Conservation (phyloP, 495 filamentous ascomycete genomes). For the Friedmanniomyces simplex region DNA sequence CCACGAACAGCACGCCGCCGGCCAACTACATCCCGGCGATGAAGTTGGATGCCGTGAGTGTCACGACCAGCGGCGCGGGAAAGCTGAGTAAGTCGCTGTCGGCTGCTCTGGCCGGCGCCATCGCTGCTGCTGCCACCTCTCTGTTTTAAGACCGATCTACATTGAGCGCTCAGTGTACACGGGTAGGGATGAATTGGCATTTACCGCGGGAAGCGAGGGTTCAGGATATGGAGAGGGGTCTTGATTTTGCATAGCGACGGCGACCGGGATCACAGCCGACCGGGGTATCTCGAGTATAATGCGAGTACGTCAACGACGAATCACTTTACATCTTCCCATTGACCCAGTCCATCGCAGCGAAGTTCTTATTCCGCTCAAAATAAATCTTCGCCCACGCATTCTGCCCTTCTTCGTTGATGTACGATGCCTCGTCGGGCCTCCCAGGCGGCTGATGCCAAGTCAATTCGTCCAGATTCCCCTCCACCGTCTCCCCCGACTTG, state of each 20-base stretch:
- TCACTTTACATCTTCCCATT: not conserved
- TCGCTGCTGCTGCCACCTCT: not conserved
- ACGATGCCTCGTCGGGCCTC: not conserved
- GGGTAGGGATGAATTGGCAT: not conserved
- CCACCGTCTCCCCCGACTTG: constrained; percentile 15
- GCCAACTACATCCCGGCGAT: constrained; percentile 6
- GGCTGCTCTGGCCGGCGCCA: not conserved
- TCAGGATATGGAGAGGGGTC: not conserved
- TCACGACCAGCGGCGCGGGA: not conserved
- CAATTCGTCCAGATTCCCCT: constrained; percentile 14
- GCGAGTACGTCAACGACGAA: not conserved
- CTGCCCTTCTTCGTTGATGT: constrained; percentile 2
- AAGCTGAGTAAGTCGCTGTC: not conserved
- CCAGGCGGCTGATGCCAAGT: constrained; percentile 11
- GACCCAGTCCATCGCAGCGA: constrained; percentile 17
- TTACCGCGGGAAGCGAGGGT: not conserved
- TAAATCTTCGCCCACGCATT: constrained; percentile 16
- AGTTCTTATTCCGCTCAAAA: constrained; percentile 16
- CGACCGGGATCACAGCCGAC: not conserved
- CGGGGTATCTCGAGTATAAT: not conserved
- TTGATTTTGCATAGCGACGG: constrained; percentile 5
- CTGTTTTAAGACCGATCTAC: not conserved
- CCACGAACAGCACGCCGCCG: constrained; percentile 34
- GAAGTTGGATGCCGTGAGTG: constrained; percentile 4
- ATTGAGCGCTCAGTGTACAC: not conserved